These are phyloP conservation scores for Rubroboletus satanas DNA, from an alignment of 768 basidiomycete species.

Conservation along the genomic window DNA sequence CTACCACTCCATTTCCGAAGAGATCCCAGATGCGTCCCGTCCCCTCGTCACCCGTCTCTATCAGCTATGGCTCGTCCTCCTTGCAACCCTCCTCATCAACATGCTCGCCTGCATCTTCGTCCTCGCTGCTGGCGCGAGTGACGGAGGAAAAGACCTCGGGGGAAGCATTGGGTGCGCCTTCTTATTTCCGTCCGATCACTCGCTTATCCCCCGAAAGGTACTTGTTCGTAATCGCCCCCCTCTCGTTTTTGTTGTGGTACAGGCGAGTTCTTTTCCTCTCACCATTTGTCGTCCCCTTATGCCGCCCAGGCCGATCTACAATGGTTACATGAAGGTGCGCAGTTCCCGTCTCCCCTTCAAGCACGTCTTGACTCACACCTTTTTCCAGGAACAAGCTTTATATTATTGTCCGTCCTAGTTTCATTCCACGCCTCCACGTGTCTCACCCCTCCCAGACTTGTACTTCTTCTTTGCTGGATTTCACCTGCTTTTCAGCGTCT, in stretches of 20 bases:
- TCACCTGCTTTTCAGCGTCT: slow-evolving; percentile 88
- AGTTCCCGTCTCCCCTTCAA: slow-evolving; percentile 21
- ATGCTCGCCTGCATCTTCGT: slow-evolving; percentile 87
- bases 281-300: slow-evolving; percentile 10
- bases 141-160: slow-evolving; percentile 78
- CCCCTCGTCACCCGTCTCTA: slow-evolving; percentile 82
- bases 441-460: slow-evolving; percentile 54
- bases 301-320: slow-evolving; percentile 79
- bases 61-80: slow-evolving; percentile 90
- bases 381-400: slow-evolving; percentile 77
- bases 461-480: slow-evolving; percentile 97
- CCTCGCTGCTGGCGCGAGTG: slow-evolving; percentile 68
- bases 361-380: slow-evolving; percentile 13
- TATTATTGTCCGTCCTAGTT: slow-evolving; percentile 74
- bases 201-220: slow-evolving; percentile 48
- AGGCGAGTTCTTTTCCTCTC: slow-evolving; percentile 48
- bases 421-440: slow-evolving; percentile 3
- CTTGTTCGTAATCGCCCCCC: slow-evolving; percentile 66
- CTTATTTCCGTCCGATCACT: slow-evolving; percentile 20
- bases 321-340: slow-evolving; percentile 91
- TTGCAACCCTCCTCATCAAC: slow-evolving; percentile 80
- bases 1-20: slow-evolving; percentile 88
- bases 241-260: slow-evolving; percentile 94
- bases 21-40: slow-evolving; percentile 80
- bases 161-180: slow-evolving; percentile 70